Percentiles rank a stretch among this genome's conserved stretches.
Evolutionary conservation across 2,329 filamentous ascomycete species (phyloP).

Genomic region (Epicoccum nigrum): DNA sequence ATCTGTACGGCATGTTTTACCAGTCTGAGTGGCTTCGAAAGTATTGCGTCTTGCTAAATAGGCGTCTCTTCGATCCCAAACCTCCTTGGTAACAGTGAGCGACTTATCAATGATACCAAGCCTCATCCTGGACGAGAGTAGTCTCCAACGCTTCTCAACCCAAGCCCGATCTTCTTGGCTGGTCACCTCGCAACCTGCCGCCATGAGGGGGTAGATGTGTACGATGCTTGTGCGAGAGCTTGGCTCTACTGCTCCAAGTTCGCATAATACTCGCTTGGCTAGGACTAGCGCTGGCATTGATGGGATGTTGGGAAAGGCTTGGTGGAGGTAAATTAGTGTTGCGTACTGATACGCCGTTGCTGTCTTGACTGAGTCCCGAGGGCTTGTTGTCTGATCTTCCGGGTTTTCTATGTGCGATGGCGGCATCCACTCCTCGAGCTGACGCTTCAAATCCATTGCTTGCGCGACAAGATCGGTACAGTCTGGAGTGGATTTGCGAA

Average conservation of each 20-base stretch:
- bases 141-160: slow-evolving; percentile 67
- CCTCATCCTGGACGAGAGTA: slow-evolving; percentile 66
- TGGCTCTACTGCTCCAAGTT: slow-evolving; percentile 67
- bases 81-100: slow-evolving; percentile 68
- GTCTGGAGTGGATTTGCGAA: slow-evolving; percentile 62
- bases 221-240: slow-evolving; percentile 69
- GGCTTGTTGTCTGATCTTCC: slow-evolving; percentile 67
- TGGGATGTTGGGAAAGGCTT: slow-evolving; percentile 71
- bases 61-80: slow-evolving; percentile 68
- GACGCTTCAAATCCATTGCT: slow-evolving; percentile 65
- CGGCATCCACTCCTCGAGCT: slow-evolving; percentile 66
- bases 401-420: slow-evolving; percentile 65
- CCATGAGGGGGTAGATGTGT: slow-evolving; percentile 72
- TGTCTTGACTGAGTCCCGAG: slow-evolving; percentile 69
- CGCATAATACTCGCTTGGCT: slow-evolving; percentile 66
- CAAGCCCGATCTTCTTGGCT: slow-evolving; percentile 66
- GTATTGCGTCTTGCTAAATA: slow-evolving; percentile 48
- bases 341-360: slow-evolving; percentile 72
- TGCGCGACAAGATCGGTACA: slow-evolving; percentile 66
- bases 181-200: slow-evolving; percentile 68
- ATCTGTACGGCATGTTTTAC: slow-evolving; percentile 16
- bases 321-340: slow-evolving; percentile 69
- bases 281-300: slow-evolving; percentile 63
- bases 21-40: slow-evolving; percentile 9
- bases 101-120: slow-evolving; percentile 72